A percentile compares a stretch with the other conserved stretches of the same genome.
phyloP scores from a whole-genome alignment of 192 early-diverging fungal genomes.

The Gonapodya prolifera region DNA sequence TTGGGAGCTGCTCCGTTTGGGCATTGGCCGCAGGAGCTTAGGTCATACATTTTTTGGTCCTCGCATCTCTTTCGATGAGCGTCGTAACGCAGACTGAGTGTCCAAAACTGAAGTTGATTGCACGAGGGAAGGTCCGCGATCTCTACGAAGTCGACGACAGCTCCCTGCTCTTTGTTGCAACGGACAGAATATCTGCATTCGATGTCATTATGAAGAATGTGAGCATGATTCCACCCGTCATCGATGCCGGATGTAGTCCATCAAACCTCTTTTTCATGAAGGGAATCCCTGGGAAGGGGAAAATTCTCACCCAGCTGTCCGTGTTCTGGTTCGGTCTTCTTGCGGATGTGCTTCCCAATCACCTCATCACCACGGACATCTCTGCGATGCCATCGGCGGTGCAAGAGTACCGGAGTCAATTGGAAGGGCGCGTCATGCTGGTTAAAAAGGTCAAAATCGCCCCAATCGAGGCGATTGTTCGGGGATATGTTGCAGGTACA shows the following conservation, averaged over 20 bases:
- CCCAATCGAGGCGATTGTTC: slow-evolving; percentile 95
- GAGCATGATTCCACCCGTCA: slow-evolving; percentile 12
- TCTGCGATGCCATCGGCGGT: slow-evolving; percentile 80
- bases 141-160: slow-evolving; percentile 84
- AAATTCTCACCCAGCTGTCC: slow-evolving; percentile 89
- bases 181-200: slow-evolving; percentile 94
- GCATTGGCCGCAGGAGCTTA: too few species aligned
- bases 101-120: slow-evolving; percentile 85
- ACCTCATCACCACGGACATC: slow-evolving; percentile 88
- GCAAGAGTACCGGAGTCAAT: slow-evolving; percentile 76
- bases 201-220: slow-evolving; percentile 98
- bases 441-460: slow-evolving; percentile 84
- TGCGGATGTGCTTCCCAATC: slow-evolving; percentile 82
- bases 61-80: too few species aligned
- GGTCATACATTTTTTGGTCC: too few species aligned
- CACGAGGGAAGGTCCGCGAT: slow-evolving; percentile 93
- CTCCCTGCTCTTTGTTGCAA: slow-evolving; percentile 88
- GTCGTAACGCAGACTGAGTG: slow-evolving; percentile 58
- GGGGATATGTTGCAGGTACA: slow-evolving; percentile 87
- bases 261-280: slow-evolving; percentile 12
- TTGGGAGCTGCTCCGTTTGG: too few species aligned
- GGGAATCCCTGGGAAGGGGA: slow-evolving; percentile 92
- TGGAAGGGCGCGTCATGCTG: slow-evolving; percentile 81
- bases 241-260: neutral
- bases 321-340: slow-evolving; percentile 88